Evolutionary conservation across 192 early-diverging fungal species (phyloP), one percentile per base, ranked within the genome.

Genomic region (Coemansia sp.): DNA sequence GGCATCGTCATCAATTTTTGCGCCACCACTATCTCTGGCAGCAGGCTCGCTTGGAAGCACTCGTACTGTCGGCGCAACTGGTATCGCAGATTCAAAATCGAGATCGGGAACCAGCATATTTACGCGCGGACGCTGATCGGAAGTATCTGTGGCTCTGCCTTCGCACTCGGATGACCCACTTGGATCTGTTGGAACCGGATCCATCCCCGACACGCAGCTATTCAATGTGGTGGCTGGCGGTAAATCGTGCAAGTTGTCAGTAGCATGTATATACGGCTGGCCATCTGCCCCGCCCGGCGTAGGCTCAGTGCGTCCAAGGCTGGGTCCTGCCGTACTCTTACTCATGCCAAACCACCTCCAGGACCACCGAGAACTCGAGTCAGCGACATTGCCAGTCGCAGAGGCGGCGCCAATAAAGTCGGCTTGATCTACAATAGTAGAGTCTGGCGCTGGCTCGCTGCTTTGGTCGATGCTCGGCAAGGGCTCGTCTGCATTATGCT

Each of bases 31-130:
- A 24, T n/a, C 23, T 21, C 2, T 3, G 11, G 6, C 46, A 26
- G 23, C 24, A 26, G 46, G 11, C 23, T 35, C n/a, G 23, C 46
- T 34, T 31, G 13, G 38, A 14, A 21, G 11, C 24, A 14, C 26
- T 9, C 35, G 55, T 58, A 40, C 24, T 24, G 55, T 20, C 21
- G 40, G 20, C 5, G 48, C 10, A 39, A 16, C 14, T 2, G 45
- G 2, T 5, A 33, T 16, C 16, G 9, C 11, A 18, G 57, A 40
- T 34, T 62, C 71, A 61, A 74, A 39, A 16, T 74, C 65, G 26
- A 79, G 65, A 40, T 73, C 72, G 6, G 67, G 72, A 11, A 74
- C 28, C 20, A 74, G 34, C 62, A 74, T 63, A 36, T 64, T 74
- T 6, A 26, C 21, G 28, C 23, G 6, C 11, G 56, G 56, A 7